Base-by-base conservation (phyloP, 495 filamentous ascomycete species). In the Letharia columbiana region DNA sequence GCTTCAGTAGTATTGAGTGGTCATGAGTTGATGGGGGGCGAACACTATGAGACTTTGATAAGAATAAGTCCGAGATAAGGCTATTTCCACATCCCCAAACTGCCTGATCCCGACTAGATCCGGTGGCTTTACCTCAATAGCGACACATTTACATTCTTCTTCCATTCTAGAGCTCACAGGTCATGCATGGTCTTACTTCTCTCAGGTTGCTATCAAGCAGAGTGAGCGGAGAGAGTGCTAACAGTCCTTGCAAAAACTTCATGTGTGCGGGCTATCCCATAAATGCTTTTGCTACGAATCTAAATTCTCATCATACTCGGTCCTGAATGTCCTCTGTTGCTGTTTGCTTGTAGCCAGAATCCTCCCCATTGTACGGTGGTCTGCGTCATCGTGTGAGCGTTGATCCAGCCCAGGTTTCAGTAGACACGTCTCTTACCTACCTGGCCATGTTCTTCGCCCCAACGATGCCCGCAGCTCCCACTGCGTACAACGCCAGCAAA, bases 401-500 rank as follows among this genome's bases (percentile, higher is more conserved):
- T 33, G 2, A 45, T 23, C 31, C 1, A n/a, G 42, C 40, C 39
- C 49, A 42, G 23, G 23, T 17, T 18, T 18, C n/a, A 23, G 0
- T 13, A 37, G 23, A 18, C 4, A 20, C 37, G 33, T 23, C 18
- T 35, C 66, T 69, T 63, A 78, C 79, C 72, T 79, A 80, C 79
- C 73, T 75, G 40, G 76, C 68, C 70, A 75, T 72, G 63, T 82
- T 82, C 74, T 73, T 82, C 67, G 73, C 66, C n/a, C 72, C 76
- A 11, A 83, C 81, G 71, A 83, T 80, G 0, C 73, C 79, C 28
- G 79, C 81, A 40, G 74, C 72, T 15, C 73, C 78, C 7, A 77
- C 75, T 0, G 79, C 81, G 71, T 79, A 83, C 15, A 69, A 72
- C 2, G 75, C 77, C 66, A 84, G 66, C 69, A 81, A 42, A 62